Base-by-base conservation (phyloP, 768 basidiomycete species). In the Boletus sensibilis region DNA sequence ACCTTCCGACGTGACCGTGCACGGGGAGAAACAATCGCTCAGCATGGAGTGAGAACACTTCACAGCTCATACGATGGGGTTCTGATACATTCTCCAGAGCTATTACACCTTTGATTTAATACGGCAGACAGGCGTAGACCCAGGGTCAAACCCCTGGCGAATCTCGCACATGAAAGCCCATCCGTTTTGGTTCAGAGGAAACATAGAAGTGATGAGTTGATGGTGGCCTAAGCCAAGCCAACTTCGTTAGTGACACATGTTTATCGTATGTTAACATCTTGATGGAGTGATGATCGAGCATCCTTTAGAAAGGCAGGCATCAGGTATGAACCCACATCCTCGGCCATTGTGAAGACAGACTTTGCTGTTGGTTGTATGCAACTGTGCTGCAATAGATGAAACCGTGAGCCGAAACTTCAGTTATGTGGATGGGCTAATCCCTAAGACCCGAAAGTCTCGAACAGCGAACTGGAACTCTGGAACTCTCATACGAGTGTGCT, bases 101-200 rank as follows among this genome's bases (percentile, higher is more conserved):
- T 63, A 65, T 35, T 70, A 70, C 42, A 70, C 58, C 20, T 68
- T 67, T 52, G 68, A 63, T 12, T 48, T 68, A 8, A 40, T 60
- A 42, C 64, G 68, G 25, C 58, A 63, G 35, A 11, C 47, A 9
- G 52, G 53, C 1, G 47, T 38, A 35, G 58, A 62, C 11, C 49
- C 58, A 14, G 55, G 59, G 10, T 53, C 44, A 11, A 67, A 69
- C 20, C 63, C 68, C 16, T 70, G 64, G 68, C 54, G 68, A 51
- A 64, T 69, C 34, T 57, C 60, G 40, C 58, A 62, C 39, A 60
- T 68, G 63, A 69, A 65, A 33, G 58, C 51, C 16, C 68, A 70
- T 53, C 68, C 66, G 16, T 63, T 63, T 51, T 68, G 68, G 68
- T 65, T 69, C 41, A 62, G 37, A 43, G 68, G 69, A 48, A 70